These are phyloP conservation scores for Linum trigynum DNA, from an alignment of 345 rosid genomes.

Conservation along the genomic window DNA sequence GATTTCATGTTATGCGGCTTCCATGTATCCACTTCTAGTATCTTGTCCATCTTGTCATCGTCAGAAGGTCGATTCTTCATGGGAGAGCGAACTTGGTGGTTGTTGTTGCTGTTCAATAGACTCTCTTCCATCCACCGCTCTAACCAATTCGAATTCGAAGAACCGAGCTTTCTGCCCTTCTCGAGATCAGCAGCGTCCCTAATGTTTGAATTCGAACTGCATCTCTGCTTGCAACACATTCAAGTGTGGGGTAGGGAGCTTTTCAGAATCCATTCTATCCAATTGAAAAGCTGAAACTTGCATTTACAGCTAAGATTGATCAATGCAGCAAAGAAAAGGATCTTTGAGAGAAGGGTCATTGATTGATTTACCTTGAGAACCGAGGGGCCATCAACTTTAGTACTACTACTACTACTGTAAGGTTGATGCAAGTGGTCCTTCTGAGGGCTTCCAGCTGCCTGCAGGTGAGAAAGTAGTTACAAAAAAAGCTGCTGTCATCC, in stretches of 20 bases:
- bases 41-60: constrained; percentile 26
- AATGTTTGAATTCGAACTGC: constrained; percentile 37
- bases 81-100: constrained; percentile 15
- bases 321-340: not conserved
- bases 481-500: not conserved
- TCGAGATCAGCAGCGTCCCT: constrained; percentile 29
- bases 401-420: constrained; percentile 16
- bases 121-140: constrained; percentile 77
- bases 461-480: constrained; percentile 9
- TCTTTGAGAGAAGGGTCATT: not conserved
- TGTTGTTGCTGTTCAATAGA: constrained; percentile 31
- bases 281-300: too few relatives aligned
- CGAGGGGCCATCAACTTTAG: constrained; percentile 34
- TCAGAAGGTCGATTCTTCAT: constrained; percentile 18
- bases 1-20: constrained; percentile 45
- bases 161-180: constrained; percentile 14
- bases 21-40: constrained; percentile 59
- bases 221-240: constrained; percentile 30
- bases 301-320: too few relatives aligned
- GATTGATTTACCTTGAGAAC: constrained; percentile 28
- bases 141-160: constrained; percentile 47
- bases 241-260: too few relatives aligned
- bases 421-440: constrained; percentile 16
- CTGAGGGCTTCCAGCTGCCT: constrained; percentile 22
- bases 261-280: not conserved